Base-by-base conservation (phyloP, 176 grass and related monocot genomes). In the Oryza meyeriana region DNA sequence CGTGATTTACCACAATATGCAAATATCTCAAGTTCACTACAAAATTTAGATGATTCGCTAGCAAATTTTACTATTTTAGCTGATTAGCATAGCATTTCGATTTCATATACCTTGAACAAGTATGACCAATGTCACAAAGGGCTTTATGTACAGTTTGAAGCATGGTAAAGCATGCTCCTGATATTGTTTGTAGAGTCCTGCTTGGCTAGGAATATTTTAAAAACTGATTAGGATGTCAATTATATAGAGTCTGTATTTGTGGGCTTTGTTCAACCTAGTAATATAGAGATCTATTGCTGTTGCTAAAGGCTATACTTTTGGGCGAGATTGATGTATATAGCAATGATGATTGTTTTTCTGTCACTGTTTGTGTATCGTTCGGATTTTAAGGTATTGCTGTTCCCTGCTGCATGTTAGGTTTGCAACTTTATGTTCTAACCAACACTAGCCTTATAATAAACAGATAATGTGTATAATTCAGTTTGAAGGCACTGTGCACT, bases 1-100 rank as follows among this genome's bases (percentile, higher is more conserved):
- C 41, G 35, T 82, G 31, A 62, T 80, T 48, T 50, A 30, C 26
- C 66, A 50, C 42, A 61, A 79, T 84, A 42, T 79, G 22, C 81
- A 39, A 11, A 75, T 52, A 33, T 72, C 2, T 62, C 11, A 32
- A 16, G 52, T 36, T 83, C 8, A 12, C n/a, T 55, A 33, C 22
- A 42, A 52, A 72, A 78, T 71, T 22, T 33, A 18, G 28, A 35
- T 4, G 16, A 7, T 50, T 75, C 26, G 10, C n/a, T 61, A 65
- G n/a, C 40, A 61, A 48, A 50, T 40, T 83, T 75, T 31, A 80
- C 63, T 24, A 50, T 40, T 83, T 75, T 31, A 80, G 70, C 30
- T 75, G n/a, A 27, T 26, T 9, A 38, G 34, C 79, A 63, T 50
- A 63, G 9, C 8, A 18, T 79, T 39, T 10, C n/a, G 36, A 83